A percentile compares a stretch with the other conserved stretches of the same genome.
These are phyloP conservation scores for Centrapalus pauciflorus DNA, from an alignment of 129 eudicot species.

Conservation along the genomic window DNA sequence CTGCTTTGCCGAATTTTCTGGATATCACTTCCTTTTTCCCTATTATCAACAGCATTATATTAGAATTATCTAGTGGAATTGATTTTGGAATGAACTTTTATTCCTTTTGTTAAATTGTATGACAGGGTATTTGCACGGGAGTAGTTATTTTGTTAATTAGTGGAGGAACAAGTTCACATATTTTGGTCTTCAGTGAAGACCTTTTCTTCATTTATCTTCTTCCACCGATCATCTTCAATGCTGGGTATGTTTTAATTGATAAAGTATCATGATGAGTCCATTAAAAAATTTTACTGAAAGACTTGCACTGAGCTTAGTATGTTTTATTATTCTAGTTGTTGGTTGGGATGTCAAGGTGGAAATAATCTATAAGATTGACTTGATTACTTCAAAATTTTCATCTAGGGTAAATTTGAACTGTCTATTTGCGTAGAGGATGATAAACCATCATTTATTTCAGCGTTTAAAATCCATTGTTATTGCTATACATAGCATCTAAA, in stretches of 20 bases:
- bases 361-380: slow-evolving; percentile 7
- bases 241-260: slow-evolving; percentile 49
- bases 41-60: neutral
- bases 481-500: neutral
- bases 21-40: neutral
- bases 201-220: slow-evolving; percentile 89
- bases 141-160: slow-evolving; percentile 60
- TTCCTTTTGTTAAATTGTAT: neutral
- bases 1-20: neutral
- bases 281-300: neutral
- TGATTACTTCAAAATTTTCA: neutral
- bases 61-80: neutral
- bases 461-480: neutral
- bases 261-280: neutral
- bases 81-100: neutral
- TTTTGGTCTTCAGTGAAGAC: slow-evolving; percentile 85
- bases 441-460: neutral
- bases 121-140: slow-evolving; percentile 77
- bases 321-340: neutral
- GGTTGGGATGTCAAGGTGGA: slow-evolving; percentile 13
- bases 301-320: neutral
- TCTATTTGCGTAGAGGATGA: neutral
- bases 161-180: slow-evolving; percentile 74
- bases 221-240: slow-evolving; percentile 92
- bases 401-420: neutral